Percentiles rank a stretch among this genome's conserved stretches.
Evolutionary conservation across 148 eudicot species (phyloP).

Genomic region (Fagopyrum tataricum): DNA sequence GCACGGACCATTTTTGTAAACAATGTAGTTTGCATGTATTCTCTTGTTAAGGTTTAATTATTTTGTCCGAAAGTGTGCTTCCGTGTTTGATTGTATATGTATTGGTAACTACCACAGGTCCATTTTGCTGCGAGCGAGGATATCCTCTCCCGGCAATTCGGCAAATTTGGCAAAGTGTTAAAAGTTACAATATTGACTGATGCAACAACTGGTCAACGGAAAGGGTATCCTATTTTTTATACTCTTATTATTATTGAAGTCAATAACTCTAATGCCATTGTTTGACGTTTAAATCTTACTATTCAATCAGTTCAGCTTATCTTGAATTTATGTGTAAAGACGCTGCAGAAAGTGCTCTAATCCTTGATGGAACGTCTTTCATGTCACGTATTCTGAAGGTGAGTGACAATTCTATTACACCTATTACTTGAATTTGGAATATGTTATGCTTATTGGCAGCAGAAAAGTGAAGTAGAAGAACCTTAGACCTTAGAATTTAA

Average conservation of each 20-base stretch:
- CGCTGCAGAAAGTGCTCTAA: slow-evolving; percentile 78
- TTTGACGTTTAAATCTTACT: slow-evolving; percentile 11
- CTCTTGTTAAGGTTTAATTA: slow-evolving; percentile 6
- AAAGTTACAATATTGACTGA: slow-evolving; percentile 72
- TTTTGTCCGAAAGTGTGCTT: neutral
- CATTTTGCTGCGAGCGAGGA: slow-evolving; percentile 97
- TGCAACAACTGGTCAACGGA: slow-evolving; percentile 83
- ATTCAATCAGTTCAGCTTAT: slow-evolving; percentile 70
- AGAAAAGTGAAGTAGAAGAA: too few relatives aligned
- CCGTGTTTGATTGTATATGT: slow-evolving; percentile 10
- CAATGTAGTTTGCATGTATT: slow-evolving; percentile 45
- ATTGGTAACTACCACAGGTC: slow-evolving; percentile 36
- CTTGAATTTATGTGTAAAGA: slow-evolving; percentile 84
- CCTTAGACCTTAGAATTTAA: too few relatives aligned
- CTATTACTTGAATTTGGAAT: too few relatives aligned
- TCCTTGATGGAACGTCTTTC: slow-evolving; percentile 87
- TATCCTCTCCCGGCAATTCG: slow-evolving; percentile 79
- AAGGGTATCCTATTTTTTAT: slow-evolving; percentile 45
- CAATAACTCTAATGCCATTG: neutral
- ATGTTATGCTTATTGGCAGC: too few relatives aligned
- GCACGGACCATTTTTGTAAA: slow-evolving; percentile 80
- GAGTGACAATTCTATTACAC: slow-evolving; percentile 14
- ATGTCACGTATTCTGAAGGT: slow-evolving; percentile 97
- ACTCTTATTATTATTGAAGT: neutral
- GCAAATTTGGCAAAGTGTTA: slow-evolving; percentile 87